A percentile compares a stretch with the other conserved stretches of the same genome.
These are phyloP conservation scores for Zasmidium cellare DNA, from an alignment of 2,329 filamentous ascomycete species.

Conservation along the genomic window DNA sequence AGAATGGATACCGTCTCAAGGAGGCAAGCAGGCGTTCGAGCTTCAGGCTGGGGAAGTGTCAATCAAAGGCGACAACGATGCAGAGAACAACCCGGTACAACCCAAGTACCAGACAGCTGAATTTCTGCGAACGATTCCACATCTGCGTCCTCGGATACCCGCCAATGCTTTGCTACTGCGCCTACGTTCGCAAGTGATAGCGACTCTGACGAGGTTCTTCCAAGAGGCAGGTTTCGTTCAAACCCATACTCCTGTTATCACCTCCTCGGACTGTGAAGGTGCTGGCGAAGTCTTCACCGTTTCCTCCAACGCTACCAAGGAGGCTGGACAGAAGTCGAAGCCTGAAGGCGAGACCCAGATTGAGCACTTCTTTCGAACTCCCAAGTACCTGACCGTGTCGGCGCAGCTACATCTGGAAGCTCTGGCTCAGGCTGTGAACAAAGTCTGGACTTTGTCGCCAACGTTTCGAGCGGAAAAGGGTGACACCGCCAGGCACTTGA, in stretches of 20 bases:
- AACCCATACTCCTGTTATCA: conserved; percentile 90
- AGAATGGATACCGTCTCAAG: conserved; percentile 69
- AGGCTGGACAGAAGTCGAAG: conserved; percentile 44
- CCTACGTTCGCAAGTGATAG: conserved; percentile 77
- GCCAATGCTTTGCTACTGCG: conserved; percentile 78
- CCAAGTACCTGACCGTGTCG: conserved; percentile 96
- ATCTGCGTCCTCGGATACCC: conserved; percentile 79
- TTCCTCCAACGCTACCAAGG: conserved; percentile 27
- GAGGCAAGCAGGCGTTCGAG: conserved; percentile 73
- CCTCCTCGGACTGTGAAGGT: conserved; percentile 95
- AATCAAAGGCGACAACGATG: conserved; percentile 74
- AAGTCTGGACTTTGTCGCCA: conserved; percentile 91
- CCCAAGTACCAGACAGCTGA: conserved; percentile 94
- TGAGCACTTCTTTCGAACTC: conserved; percentile 71
- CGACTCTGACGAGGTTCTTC: conserved; percentile 75
- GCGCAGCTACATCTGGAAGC: conserved; percentile 93
- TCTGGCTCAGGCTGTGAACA: conserved; percentile 80
- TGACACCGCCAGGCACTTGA: conserved; percentile 89
- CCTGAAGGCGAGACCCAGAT: conserved; percentile 32
- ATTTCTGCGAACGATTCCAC: conserved; percentile 83
- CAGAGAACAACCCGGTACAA: conserved; percentile 89
- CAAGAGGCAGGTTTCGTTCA: conserved; percentile 69
- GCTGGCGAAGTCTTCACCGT: conserved; percentile 91
- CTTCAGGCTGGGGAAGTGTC: conserved; percentile 70
- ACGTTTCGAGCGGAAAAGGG: conserved; percentile 92